These are phyloP conservation scores for Cladosporium austrohemisphaericum DNA, from an alignment of 2,329 filamentous ascomycete species.

Conservation along the genomic window DNA sequence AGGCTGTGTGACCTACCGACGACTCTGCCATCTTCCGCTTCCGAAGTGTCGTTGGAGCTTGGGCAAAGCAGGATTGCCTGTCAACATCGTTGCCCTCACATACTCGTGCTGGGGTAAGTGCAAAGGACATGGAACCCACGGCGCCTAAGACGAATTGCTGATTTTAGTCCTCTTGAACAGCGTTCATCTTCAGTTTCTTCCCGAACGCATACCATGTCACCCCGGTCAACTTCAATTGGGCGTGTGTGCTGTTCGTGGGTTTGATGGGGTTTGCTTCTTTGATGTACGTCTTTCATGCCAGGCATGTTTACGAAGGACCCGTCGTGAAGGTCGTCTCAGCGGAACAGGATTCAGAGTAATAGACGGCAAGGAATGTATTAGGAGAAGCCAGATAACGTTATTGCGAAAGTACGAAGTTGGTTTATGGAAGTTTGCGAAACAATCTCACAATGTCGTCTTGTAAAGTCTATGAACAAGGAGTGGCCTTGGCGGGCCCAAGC, in stretches of 20 bases:
- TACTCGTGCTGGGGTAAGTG: constrained; percentile 34
- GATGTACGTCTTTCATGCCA: constrained; percentile 18
- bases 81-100: constrained; percentile 36
- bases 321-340: constrained; percentile 15
- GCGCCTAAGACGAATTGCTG: no score
- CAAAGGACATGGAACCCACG: no score
- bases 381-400: no score
- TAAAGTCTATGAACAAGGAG: no score
- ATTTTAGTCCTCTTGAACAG: no score
- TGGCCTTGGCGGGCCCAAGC: no score
- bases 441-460: no score
- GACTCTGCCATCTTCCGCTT: constrained; percentile 34
- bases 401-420: no score
- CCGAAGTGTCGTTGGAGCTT: constrained; percentile 37
- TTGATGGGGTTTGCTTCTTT: constrained; percentile 19
- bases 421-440: no score
- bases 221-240: constrained; percentile 49
- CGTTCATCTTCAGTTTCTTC: constrained; percentile 42
- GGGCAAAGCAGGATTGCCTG: constrained; percentile 34
- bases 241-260: constrained; percentile 41
- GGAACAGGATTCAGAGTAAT: constrained; percentile 1
- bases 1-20: constrained; percentile 35
- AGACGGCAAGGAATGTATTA: background rate
- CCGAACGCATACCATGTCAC: constrained; percentile 37
- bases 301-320: constrained; percentile 20